Evolutionary conservation across 192 early-diverging fungal species (phyloP), one percentile per base, ranked within the genome.

Genomic region (Podila verticillata): DNA sequence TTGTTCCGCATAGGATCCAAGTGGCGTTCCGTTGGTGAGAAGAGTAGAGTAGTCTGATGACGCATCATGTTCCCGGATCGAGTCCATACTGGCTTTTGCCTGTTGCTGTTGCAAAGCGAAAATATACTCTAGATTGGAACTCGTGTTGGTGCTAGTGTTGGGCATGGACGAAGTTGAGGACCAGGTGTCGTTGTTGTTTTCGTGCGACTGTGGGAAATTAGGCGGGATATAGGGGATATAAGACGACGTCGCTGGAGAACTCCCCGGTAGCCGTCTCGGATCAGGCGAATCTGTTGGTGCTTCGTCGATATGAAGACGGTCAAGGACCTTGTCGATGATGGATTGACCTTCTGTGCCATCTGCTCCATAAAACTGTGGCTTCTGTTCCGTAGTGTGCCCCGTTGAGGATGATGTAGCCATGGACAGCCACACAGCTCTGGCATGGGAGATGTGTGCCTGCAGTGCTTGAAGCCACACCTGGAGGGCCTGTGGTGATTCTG

Each of bases 241-340:
- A 6, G 51, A 54, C 6, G 51, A 54, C n/a, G 20, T 54, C 7
- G 24, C 51, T n/a, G 51, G 51, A 54, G 51, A 54, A 24, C 8
- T 26, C 7, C 51, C 51, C 17, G 51, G 24, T 54, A 24, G 51
- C 10, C 10, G 51, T 54, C 51, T n/a, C 9, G 20, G 51, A 54
- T 54, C n/a, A n/a, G 22, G 24, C n/a, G 47, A 26, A 12, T 7
- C 10, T 32, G 47, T 44, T 63, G 72, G 22, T 4, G n/a, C 13
- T 4, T 72, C 70, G 2, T 80, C 77, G 31, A 80, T n/a, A 13
- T 80, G 70, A 19, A 80, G 30, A 17, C 77, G 65, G 22, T 80
- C 77, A 5, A 80, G 61, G 2, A 80, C 77, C 56, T 58, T 72
- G 31, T 80, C 77, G 20, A 80, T 80, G 34, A 80, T 80, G 7